A percentile compares a stretch with the other conserved stretches of the same genome.
Evolutionary conservation across 2,329 filamentous ascomycete genomes (phyloP).

Genomic region (Penicillium psychrosexuale): DNA sequence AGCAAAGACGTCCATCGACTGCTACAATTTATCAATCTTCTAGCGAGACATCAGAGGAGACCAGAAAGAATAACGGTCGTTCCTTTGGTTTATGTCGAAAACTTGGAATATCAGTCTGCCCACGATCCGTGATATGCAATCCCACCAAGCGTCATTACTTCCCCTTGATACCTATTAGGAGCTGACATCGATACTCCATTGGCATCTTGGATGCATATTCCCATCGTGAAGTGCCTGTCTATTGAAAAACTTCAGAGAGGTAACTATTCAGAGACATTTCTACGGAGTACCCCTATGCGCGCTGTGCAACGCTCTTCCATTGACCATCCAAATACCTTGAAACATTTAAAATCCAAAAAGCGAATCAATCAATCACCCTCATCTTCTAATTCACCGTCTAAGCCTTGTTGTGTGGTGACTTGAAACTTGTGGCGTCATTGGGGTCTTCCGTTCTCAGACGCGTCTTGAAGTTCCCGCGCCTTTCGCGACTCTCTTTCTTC

Average conservation of each 20-base stretch:
- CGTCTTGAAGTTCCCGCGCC: slow-evolving; percentile 27
- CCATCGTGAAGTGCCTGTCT: not conserved
- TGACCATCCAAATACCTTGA: not conserved
- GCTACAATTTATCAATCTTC: not conserved
- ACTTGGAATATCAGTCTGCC: not conserved
- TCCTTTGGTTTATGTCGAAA: not conserved
- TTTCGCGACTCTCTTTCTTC: slow-evolving; percentile 30
- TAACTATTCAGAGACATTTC: not conserved
- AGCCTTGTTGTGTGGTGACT: not conserved
- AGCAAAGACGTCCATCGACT: not conserved
- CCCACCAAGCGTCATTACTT: not conserved
- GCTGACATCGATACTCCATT: not conserved
- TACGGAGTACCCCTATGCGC: not conserved
- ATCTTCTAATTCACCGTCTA: not conserved
- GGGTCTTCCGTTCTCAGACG: slow-evolving; percentile 18
- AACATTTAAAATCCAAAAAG: not conserved
- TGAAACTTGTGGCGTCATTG: slow-evolving; percentile 25
- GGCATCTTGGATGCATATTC: not conserved
- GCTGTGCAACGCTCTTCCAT: not conserved
- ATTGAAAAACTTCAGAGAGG: not conserved
- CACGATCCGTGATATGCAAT: not conserved
- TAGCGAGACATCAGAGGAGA: not conserved
- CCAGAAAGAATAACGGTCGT: not conserved
- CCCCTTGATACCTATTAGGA: not conserved
- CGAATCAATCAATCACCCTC: not conserved